phyloP scores from a whole-genome alignment of 495 filamentous ascomycete genomes.

The Penicillium canescens region DNA sequence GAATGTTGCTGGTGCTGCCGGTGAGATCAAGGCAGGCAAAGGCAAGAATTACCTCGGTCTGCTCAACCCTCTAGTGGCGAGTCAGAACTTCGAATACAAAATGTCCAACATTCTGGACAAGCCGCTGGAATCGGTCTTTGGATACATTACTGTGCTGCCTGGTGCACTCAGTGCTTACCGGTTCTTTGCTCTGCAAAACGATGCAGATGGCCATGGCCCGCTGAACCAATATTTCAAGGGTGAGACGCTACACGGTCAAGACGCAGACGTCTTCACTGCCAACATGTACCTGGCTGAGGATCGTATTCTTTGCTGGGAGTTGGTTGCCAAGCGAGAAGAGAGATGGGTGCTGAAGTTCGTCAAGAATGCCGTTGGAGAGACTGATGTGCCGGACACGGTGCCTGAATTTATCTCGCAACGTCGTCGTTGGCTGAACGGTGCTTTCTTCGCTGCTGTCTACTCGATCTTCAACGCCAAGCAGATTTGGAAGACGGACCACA shows the following conservation, averaged over 20 bases:
- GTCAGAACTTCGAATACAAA: slow-evolving; percentile 99
- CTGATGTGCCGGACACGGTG: slow-evolving; percentile 78
- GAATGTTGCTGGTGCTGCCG: slow-evolving; percentile 92
- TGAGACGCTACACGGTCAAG: slow-evolving; percentile 92
- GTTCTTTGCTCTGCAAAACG: slow-evolving; percentile 96
- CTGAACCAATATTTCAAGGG: slow-evolving; percentile 99
- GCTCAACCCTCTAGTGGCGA: slow-evolving; percentile 91
- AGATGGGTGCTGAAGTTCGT: slow-evolving; percentile 98
- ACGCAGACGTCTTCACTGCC: slow-evolving; percentile 97
- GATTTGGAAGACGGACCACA: slow-evolving; percentile 94
- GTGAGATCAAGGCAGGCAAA: slow-evolving; percentile 96
- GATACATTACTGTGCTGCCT: slow-evolving; percentile 95
- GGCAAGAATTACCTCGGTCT: slow-evolving; percentile 80
- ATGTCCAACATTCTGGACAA: slow-evolving; percentile 99
- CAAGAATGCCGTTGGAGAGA: slow-evolving; percentile 91
- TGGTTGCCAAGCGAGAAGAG: slow-evolving; percentile 93
- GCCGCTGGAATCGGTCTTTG: slow-evolving; percentile 94
- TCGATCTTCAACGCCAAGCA: slow-evolving; percentile 93
- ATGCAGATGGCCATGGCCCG: slow-evolving; percentile 91
- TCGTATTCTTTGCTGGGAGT: slow-evolving; percentile 98
- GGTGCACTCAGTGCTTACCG: slow-evolving; percentile 94
- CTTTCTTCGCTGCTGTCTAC: slow-evolving; percentile 98
- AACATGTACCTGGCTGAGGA: slow-evolving; percentile 99
- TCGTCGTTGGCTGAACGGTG: slow-evolving; percentile 95
- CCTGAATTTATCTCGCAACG: slow-evolving; percentile 96